Percentiles rank a stretch among this genome's conserved stretches.
Conservation (phyloP, 805 yeast genomes). For the Nakazawaea siamensis region DNA sequence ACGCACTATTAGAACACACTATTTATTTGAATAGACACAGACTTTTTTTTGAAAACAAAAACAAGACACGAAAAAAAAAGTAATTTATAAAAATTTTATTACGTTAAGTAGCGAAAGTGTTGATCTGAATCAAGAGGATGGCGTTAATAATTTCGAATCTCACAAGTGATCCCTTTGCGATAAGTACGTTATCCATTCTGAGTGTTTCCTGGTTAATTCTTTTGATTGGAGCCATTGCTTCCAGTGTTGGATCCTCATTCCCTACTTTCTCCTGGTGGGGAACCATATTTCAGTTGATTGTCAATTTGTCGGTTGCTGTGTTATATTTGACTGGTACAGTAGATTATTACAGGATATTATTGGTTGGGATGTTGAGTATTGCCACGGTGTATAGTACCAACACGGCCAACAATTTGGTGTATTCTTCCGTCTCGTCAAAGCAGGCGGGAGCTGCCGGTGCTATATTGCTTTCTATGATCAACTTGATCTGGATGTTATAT, state of each 20-base stretch:
- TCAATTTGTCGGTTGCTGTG: conserved; percentile 41
- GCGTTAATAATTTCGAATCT: conserved; percentile 33
- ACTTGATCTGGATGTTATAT: conserved; percentile 79
- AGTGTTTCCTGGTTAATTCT: conserved; percentile 81
- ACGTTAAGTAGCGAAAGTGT: neutral
- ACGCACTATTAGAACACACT: neutral
- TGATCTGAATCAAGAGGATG: conserved; percentile 1
- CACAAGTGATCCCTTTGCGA: conserved; percentile 80
- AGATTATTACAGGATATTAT: conserved; percentile 57
- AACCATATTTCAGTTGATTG: conserved; percentile 63
- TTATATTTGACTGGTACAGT: conserved; percentile 54
- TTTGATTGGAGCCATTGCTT: conserved; percentile 74
- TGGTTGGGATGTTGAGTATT: conserved; percentile 51
- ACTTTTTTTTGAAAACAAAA: too few species aligned
- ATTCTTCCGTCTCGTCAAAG: conserved; percentile 51
- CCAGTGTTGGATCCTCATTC: conserved; percentile 35
- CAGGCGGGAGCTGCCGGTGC: conserved; percentile 93
- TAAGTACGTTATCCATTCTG: conserved; percentile 71
- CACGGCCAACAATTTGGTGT: conserved; percentile 73
- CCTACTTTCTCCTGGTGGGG: conserved; percentile 98
- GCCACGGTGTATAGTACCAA: conserved; percentile 83
- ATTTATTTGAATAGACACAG: too few species aligned
- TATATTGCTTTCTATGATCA: conserved; percentile 71
- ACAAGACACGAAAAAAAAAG: neutral
- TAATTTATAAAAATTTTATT: too few species aligned